Percentiles rank a stretch among this genome's conserved stretches.
Evolutionary conservation across 352 stramenopile species (phyloP).

Genomic region (Lagenidium giganteum): DNA sequence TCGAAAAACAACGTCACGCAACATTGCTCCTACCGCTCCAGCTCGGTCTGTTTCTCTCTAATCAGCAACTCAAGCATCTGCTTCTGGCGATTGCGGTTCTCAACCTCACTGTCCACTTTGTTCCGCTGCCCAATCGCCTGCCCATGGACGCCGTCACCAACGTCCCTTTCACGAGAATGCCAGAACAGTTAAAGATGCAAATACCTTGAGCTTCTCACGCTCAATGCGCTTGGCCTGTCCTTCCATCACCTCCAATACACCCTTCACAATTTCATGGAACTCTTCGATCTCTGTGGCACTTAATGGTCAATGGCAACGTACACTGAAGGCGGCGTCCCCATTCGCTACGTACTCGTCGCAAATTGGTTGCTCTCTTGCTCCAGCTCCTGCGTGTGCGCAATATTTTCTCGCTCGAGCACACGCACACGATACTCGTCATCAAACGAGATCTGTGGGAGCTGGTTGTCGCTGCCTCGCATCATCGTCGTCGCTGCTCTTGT

Average conservation of each 20-base stretch:
- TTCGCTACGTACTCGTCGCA: conserved; percentile 38
- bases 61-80: conserved; percentile 73
- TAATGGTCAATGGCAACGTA: background rate
- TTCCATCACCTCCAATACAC: conserved; percentile 75
- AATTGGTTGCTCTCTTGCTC: conserved; percentile 83
- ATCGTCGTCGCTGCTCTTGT: no score
- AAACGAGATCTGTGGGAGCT: conserved; percentile 71
- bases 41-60: conserved; percentile 79
- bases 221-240: conserved; percentile 74
- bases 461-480: conserved; percentile 74
- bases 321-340: background rate
- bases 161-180: no score
- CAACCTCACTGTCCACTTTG: conserved; percentile 72
- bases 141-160: conserved; percentile 1
- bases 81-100: conserved; percentile 80
- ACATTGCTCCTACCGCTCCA: conserved; percentile 41
- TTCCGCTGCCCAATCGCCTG: conserved; percentile 79
- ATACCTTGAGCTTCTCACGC: conserved; percentile 76
- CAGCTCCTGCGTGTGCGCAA: conserved; percentile 67
- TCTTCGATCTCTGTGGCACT: conserved; percentile 62
- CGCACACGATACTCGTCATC: conserved; percentile 78
- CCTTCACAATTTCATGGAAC: conserved; percentile 79
- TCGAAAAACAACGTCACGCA: background rate
- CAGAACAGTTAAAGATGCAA: background rate
- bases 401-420: conserved; percentile 78